Evolutionary conservation across 1,139 yeast genomes (phyloP).

Genomic region (Nakaseomyces delphensis): DNA sequence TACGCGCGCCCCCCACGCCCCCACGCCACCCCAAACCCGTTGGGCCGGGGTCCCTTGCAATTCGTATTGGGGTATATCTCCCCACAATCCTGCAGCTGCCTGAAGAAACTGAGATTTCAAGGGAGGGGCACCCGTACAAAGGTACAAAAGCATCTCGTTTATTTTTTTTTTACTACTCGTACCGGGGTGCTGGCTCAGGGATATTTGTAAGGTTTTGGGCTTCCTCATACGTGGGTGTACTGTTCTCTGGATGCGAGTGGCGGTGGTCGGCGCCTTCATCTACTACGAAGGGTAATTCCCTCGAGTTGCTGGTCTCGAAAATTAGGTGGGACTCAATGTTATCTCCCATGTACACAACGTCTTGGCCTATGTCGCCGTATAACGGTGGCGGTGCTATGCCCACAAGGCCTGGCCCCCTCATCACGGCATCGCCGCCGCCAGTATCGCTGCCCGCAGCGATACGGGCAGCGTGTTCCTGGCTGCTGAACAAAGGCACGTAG

Average conservation of each 20-base stretch:
- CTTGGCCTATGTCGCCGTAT: conserved; percentile 13
- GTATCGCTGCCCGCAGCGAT: conserved; percentile 5
- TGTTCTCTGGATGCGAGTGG: not conserved
- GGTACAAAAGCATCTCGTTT: no score
- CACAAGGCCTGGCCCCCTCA: no score
- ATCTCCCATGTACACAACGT: not conserved
- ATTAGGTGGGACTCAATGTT: not conserved
- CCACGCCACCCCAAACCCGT: no score
- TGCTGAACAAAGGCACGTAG: conserved; percentile 20
- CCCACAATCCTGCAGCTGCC: no score
- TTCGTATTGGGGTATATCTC: no score
- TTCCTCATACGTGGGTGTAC: conserved; percentile 4
- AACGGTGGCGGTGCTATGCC: conserved; percentile 25
- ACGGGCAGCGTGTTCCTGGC: conserved; percentile 4
- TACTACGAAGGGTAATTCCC: no score
- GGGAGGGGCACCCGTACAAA: no score
- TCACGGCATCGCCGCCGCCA: no score
- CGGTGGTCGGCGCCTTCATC: not conserved
- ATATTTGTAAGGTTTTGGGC: not conserved
- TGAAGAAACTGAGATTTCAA: no score
- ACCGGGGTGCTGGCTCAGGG: conserved; percentile 3
- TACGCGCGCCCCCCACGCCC: no score
- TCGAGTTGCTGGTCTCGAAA: conserved; percentile 1
- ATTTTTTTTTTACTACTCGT: no score
- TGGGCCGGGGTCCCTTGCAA: no score